A percentile compares a stretch with the other conserved stretches of the same genome.
phyloP scores from a whole-genome alignment of 805 yeast species.

The Teunomyces kruisii region DNA sequence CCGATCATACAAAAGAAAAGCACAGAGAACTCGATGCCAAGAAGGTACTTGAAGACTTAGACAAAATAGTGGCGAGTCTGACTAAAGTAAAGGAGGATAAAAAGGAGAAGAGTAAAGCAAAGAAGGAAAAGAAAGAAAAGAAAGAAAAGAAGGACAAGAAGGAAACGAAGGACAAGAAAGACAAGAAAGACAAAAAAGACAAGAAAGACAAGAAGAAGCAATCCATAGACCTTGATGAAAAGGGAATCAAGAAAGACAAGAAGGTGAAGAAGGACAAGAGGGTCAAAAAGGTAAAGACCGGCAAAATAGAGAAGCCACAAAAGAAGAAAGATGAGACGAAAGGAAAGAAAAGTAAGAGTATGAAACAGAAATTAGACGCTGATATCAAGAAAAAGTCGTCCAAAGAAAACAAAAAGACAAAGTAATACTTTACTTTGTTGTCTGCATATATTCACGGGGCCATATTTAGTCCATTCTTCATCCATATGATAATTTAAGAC shows the following conservation, averaged over 20 bases:
- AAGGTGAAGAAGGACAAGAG: conserved; percentile 20
- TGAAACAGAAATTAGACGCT: conserved; percentile 12
- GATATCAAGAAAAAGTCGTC: conserved; percentile 7
- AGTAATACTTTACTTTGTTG: too few relatives aligned
- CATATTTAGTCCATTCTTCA: not conserved
- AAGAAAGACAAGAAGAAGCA: conserved; percentile 25
- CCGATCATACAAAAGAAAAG: conserved; percentile 21
- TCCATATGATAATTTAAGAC: not conserved
- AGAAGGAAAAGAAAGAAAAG: conserved; percentile 32
- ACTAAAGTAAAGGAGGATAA: conserved; percentile 21
- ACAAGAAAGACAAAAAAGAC: conserved; percentile 26
- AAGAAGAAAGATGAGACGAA: conserved; percentile 20
- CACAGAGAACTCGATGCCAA: conserved; percentile 18
- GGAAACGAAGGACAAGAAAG: conserved; percentile 17
- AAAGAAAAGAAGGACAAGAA: conserved; percentile 22
- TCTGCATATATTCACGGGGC: not conserved
- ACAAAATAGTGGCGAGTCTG: conserved; percentile 23
- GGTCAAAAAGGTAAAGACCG: conserved; percentile 17
- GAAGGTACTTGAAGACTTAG: conserved; percentile 11
- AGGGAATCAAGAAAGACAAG: conserved; percentile 17
- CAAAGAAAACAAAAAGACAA: conserved; percentile 3
- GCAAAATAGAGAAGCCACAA: conserved; percentile 21
- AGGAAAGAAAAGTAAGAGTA: conserved; percentile 17
- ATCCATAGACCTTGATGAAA: too few relatives aligned
- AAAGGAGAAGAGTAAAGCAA: conserved; percentile 10